phyloP scores from a whole-genome alignment of 2,329 filamentous ascomycete genomes.

The Thermomyces lanuginosus region DNA sequence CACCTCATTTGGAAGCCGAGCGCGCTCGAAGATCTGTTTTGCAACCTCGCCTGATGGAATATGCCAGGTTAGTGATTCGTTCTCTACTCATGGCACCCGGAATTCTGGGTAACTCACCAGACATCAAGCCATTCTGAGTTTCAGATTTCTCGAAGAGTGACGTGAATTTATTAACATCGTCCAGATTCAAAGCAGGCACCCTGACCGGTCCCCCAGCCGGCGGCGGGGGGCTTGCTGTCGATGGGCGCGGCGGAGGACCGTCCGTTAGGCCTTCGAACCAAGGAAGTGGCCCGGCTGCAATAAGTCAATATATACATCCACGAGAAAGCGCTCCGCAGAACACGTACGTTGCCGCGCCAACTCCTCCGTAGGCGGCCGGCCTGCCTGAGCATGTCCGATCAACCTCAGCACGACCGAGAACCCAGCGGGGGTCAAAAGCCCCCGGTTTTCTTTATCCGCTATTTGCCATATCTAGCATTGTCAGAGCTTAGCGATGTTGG shows the following conservation, averaged over 20 bases:
- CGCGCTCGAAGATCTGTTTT: conserved; percentile 89
- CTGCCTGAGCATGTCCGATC: conserved; percentile 88
- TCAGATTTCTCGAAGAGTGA: conserved; percentile 81
- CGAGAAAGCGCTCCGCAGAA: not conserved
- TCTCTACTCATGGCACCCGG: conserved; percentile 3
- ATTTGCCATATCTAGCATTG: conserved; percentile 87
- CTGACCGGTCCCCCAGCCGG: conserved; percentile 49
- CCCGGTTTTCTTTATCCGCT: conserved; percentile 89
- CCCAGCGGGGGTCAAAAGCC: conserved; percentile 77
- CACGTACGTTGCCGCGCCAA: conserved; percentile 58
- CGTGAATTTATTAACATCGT: conserved; percentile 79
- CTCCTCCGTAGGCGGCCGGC: conserved; percentile 62
- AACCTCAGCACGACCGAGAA: conserved; percentile 86
- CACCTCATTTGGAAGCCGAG: conserved; percentile 72
- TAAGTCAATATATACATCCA: conserved; percentile 5
- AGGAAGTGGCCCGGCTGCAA: conserved; percentile 59
- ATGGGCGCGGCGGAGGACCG: conserved; percentile 35
- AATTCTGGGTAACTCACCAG: conserved; percentile 32
- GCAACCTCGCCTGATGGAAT: conserved; percentile 53
- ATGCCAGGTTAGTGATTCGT: not conserved
- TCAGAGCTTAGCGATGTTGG: not conserved
- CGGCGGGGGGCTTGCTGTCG: conserved; percentile 36
- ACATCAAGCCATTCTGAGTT: conserved; percentile 57
- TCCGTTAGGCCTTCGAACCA: conserved; percentile 67
- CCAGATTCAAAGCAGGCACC: conserved; percentile 72